Conservation (phyloP, 2,329 filamentous ascomycete species). For the Fusarium sterilihyphosum region DNA sequence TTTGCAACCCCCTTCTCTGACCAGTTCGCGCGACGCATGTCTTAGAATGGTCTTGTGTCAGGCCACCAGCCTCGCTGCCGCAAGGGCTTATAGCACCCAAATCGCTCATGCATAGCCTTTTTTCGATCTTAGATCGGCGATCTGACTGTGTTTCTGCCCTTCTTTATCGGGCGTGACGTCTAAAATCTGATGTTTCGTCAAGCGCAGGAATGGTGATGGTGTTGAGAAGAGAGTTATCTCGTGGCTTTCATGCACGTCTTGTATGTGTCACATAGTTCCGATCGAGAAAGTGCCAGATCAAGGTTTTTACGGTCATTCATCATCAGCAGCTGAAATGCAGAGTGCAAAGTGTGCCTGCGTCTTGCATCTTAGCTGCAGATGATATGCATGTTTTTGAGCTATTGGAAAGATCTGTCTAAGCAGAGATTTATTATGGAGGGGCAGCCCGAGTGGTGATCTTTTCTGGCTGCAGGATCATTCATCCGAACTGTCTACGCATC, state of each 20-base stretch:
- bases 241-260: constrained; percentile 1
- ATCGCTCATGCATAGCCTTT: constrained; percentile 10
- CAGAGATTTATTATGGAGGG: background rate
- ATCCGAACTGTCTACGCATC: background rate
- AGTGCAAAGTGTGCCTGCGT: constrained; percentile 6
- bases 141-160: constrained; percentile 2
- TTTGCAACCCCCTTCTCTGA: constrained; percentile 16
- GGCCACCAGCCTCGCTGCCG: constrained; percentile 2
- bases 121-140: constrained; percentile 15
- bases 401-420: background rate
- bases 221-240: constrained; percentile 1
- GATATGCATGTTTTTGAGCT: constrained; percentile 3
- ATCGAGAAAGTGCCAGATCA: background rate
- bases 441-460: background rate
- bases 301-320: background rate
- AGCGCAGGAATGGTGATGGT: constrained; percentile 27
- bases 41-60: constrained; percentile 20
- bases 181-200: background rate
- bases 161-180: constrained; percentile 17
- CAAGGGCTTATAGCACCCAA: constrained; percentile 10
- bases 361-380: constrained; percentile 13
- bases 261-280: constrained; percentile 13
- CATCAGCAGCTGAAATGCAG: constrained; percentile 1
- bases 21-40: constrained; percentile 19
- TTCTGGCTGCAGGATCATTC: background rate